Evolutionary conservation across 2,329 filamentous ascomycete genomes (phyloP).

Genomic region (Metarhizium brunneum): DNA sequence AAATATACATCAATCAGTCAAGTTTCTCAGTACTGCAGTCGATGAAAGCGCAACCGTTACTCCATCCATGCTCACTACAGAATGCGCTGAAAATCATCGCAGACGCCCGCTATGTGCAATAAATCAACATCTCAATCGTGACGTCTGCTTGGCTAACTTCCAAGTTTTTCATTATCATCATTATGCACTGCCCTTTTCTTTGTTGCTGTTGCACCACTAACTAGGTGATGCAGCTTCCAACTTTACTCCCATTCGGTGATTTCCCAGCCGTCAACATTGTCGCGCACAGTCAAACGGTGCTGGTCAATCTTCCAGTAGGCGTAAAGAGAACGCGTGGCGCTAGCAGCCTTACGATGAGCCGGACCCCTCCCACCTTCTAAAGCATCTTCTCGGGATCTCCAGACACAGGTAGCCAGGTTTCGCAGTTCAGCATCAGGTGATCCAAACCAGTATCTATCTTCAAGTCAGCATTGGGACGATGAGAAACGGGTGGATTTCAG

Average conservation of each 20-base stretch:
- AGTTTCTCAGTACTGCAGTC: neutral
- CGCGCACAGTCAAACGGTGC: slow-evolving; percentile 57
- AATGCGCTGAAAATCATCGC: neutral
- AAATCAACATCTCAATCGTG: neutral
- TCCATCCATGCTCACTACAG: neutral
- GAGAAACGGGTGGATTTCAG: neutral
- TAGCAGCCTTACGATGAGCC: slow-evolving; percentile 56
- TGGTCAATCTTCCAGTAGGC: slow-evolving; percentile 63
- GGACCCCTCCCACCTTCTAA: slow-evolving; percentile 48
- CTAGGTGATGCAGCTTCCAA: slow-evolving; percentile 1
- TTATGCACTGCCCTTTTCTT: neutral
- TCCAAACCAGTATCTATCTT: slow-evolving; percentile 75
- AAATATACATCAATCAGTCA: neutral
- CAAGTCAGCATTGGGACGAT: slow-evolving; percentile 9
- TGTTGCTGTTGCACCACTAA: neutral
- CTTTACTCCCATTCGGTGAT: slow-evolving; percentile 44
- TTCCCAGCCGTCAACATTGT: slow-evolving; percentile 55
- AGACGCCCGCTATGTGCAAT: slow-evolving; percentile 2
- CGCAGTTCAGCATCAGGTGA: slow-evolving; percentile 56
- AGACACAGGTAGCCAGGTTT: slow-evolving; percentile 76
- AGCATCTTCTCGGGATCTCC: slow-evolving; percentile 52
- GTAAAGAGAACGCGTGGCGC: slow-evolving; percentile 52
- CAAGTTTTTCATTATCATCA: neutral
- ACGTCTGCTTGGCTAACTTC: neutral
- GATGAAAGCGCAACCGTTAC: neutral